Base-by-base conservation (phyloP, 2,329 filamentous ascomycete species). In the Cercospora brassicicola region DNA sequence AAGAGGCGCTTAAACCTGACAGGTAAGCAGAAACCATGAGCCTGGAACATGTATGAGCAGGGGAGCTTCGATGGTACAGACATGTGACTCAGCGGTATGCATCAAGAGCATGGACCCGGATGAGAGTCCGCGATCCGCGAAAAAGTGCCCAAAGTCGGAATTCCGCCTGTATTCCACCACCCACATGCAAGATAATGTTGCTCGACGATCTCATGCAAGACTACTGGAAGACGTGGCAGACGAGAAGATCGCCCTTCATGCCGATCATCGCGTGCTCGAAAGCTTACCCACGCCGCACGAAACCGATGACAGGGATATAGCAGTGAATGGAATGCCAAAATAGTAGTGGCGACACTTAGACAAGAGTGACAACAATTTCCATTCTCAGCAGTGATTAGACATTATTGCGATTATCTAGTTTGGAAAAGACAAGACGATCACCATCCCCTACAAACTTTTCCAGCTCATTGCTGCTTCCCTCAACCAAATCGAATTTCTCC, bases 221-320 rank as follows among this genome's bases (percentile, higher is more conserved):
- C 20, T 23, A 23, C 20, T 23, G 13, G 11, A 5, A 11, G 48
- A 59, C 28, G 26, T 57, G 28, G 55, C 28, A 59, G 28, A 59
- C n/a, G n/a, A 59, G 48, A 36, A 31, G 55, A 59, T 59, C 28
- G 55, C n/a, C 11, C n/a, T 31, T 59, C 26, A n/a, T 20, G 30
- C 55, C 55, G 55, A 33, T 59, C 28, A 36, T 59, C 55, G 55
- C 55, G 55, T 33, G 55, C 48, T 55, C 48, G 11, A 55, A 26
- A n/a, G 48, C 48, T 55, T 23, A 28, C 20, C 23, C 48, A 28
- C 48, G 20, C 23, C 48, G 48, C 55, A 26, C 18, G 55, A 59
- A 59, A 59, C 30, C 55, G 28, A 59, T 36, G 18, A 20, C 55
- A 59, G n/a, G 55, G 55, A 59, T 59, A 20, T 11, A 6, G 55